A percentile compares a stretch with the other conserved stretches of the same genome.
These are phyloP conservation scores for Eucalyptus coolabah DNA, from an alignment of 345 rosid species.

Conservation along the genomic window DNA sequence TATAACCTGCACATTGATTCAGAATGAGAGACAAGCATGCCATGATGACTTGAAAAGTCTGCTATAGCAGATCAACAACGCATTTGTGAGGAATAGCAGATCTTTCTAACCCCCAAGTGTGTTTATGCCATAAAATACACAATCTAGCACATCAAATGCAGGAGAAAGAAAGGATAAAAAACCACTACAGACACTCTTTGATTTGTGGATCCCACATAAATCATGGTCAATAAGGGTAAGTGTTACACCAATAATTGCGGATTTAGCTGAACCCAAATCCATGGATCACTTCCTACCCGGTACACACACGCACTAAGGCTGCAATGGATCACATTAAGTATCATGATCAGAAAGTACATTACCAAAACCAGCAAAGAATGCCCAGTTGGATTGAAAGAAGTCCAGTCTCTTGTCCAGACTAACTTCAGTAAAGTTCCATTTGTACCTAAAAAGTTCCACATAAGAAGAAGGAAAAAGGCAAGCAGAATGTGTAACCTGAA, in stretches of 20 bases:
- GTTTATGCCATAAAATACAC: not conserved
- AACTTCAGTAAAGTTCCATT: constrained; percentile 79
- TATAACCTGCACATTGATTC: not conserved
- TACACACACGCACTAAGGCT: not conserved
- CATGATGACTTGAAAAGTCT: not conserved
- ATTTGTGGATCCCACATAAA: not conserved
- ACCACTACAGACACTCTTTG: not conserved
- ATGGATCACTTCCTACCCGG: not conserved
- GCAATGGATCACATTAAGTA: not conserved
- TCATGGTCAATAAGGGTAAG: not conserved
- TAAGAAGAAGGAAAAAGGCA: not conserved
- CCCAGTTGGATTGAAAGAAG: constrained; percentile 93
- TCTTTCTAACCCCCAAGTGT: not conserved
- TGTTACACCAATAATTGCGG: not conserved
- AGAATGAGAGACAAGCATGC: not conserved
- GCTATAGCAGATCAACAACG: not conserved
- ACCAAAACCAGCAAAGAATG: constrained; percentile 97
- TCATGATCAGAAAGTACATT: constrained; percentile 2
- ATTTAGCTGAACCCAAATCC: not conserved
- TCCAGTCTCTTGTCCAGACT: constrained; percentile 64
- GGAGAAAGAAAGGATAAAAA: not conserved
- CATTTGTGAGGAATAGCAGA: not conserved
- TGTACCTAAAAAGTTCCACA: constrained; percentile 43
- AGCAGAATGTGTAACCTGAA: not conserved
- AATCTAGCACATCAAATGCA: not conserved